Conservation (phyloP, 331 rosid species). For the Telfairia occidentalis region DNA sequence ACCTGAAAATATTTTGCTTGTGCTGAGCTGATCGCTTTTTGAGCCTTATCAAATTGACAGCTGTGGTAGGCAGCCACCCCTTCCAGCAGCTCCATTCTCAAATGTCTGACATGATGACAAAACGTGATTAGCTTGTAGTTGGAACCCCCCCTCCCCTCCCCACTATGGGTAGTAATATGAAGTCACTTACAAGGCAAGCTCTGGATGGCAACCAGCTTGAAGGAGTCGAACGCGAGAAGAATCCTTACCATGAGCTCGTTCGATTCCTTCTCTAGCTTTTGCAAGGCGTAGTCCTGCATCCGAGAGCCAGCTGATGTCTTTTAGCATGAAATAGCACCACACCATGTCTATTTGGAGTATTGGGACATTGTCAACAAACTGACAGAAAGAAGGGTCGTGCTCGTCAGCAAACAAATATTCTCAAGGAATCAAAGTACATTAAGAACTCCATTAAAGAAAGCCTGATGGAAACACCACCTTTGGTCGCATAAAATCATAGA, state of each 20-base stretch:
- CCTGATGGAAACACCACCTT: not conserved
- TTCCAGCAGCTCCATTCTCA: slow-evolving; percentile 86
- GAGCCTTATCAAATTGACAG: slow-evolving; percentile 59
- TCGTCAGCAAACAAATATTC: not conserved
- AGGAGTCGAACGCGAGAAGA: slow-evolving; percentile 61
- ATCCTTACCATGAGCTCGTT: slow-evolving; percentile 79
- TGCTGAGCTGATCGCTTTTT: slow-evolving; percentile 49
- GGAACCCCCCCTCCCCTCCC: not conserved
- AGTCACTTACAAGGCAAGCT: slow-evolving; percentile 71
- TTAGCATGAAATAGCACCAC: slow-evolving; percentile 98
- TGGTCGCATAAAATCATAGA: not conserved
- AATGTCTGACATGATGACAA: slow-evolving; percentile 34
- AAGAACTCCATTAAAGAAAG: not conserved
- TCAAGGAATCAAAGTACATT: not conserved
- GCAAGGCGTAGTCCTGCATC: slow-evolving; percentile 80
- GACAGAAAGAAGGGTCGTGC: slow-evolving; percentile 17
- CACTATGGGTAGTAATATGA: not conserved
- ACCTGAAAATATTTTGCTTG: slow-evolving; percentile 54
- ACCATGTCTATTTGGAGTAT: slow-evolving; percentile 95
- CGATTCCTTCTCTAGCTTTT: slow-evolving; percentile 60
- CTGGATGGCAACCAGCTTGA: slow-evolving; percentile 77
- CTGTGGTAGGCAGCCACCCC: slow-evolving; percentile 87
- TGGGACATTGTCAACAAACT: slow-evolving; percentile 84
- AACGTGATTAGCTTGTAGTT: slow-evolving; percentile 2
- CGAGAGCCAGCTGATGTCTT: slow-evolving; percentile 68